Evolutionary conservation across 1,139 yeast genomes (phyloP).

Genomic region (Blastobotrys persicus): DNA sequence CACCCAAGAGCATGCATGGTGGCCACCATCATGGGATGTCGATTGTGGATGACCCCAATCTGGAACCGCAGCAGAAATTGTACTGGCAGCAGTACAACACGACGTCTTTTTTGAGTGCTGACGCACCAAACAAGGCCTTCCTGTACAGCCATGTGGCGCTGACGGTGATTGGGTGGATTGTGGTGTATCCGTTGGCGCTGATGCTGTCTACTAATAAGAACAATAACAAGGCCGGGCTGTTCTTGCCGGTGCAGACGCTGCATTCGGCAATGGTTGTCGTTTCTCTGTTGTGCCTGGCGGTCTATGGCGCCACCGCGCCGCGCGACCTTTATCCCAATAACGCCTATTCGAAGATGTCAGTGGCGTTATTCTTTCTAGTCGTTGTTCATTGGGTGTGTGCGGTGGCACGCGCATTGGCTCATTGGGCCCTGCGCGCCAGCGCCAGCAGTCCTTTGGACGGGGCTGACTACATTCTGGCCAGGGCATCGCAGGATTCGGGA

Average conservation of each 20-base stretch:
- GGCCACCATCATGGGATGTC: constrained; percentile 65
- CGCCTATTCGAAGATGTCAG: constrained; percentile 65
- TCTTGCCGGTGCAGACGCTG: constrained; percentile 53
- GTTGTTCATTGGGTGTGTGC: constrained; percentile 56
- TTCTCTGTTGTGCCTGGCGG: constrained; percentile 56
- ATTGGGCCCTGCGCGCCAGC: constrained; percentile 39
- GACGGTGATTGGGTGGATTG: constrained; percentile 47
- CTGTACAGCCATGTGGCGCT: constrained; percentile 57
- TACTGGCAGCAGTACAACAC: constrained; percentile 82
- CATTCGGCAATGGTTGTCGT: constrained; percentile 49
- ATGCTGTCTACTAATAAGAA: constrained; percentile 56
- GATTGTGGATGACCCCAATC: constrained; percentile 58
- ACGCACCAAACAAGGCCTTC: constrained; percentile 49
- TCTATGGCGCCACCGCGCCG: constrained; percentile 62
- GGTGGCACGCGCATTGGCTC: constrained; percentile 42
- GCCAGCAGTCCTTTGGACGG: constrained; percentile 37
- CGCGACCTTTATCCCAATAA: constrained; percentile 71
- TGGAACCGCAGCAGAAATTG: constrained; percentile 67
- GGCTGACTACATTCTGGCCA: constrained; percentile 35
- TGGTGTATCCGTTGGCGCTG: constrained; percentile 69
- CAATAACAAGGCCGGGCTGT: constrained; percentile 45
- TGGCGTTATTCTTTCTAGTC: constrained; percentile 54
- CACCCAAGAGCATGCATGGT: constrained; percentile 32
- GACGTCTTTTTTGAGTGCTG: constrained; percentile 70
- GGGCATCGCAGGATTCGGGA: constrained; percentile 31